phyloP scores from a whole-genome alignment of 2,329 filamentous ascomycete species.

The Xylariales sp. region DNA sequence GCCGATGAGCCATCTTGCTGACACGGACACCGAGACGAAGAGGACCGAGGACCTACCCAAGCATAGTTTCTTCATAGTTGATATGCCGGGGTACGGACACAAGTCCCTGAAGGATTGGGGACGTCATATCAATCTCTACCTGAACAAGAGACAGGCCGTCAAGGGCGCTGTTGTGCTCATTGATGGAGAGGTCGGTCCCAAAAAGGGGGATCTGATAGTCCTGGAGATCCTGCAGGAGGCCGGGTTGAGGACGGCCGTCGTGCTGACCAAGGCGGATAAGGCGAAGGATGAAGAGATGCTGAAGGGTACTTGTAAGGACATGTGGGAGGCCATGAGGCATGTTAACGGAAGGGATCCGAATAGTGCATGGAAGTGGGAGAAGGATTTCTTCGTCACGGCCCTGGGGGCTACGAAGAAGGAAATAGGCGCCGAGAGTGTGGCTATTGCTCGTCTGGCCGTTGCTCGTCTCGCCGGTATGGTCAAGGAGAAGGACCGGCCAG shows the following conservation, averaged over 20 bases:
- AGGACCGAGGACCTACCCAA: conserved; percentile 35
- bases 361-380: conserved; percentile 23
- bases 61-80: conserved; percentile 45
- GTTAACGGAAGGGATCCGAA: conserved; percentile 16
- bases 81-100: conserved; percentile 48
- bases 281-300: conserved; percentile 23
- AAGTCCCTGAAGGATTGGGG: conserved; percentile 47
- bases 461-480: conserved; percentile 25
- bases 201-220: conserved; percentile 42
- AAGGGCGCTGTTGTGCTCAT: conserved; percentile 50
- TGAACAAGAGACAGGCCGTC: conserved; percentile 40
- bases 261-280: conserved; percentile 56
- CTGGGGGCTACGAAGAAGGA: conserved; percentile 20
- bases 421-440: conserved; percentile 18
- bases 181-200: conserved; percentile 47
- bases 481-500: conserved; percentile 17
- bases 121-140: conserved; percentile 45
- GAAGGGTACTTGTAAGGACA: conserved; percentile 20
- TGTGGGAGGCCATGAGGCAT: conserved; percentile 21
- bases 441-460: conserved; percentile 23
- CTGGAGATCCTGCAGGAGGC: conserved; percentile 41
- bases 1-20: conserved; percentile 19
- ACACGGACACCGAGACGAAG: conserved; percentile 15
- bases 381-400: conserved; percentile 26
- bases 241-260: conserved; percentile 41